Evolutionary conservation across 2,329 filamentous ascomycete species (phyloP).

Genomic region (Cercospora brassicicola): DNA sequence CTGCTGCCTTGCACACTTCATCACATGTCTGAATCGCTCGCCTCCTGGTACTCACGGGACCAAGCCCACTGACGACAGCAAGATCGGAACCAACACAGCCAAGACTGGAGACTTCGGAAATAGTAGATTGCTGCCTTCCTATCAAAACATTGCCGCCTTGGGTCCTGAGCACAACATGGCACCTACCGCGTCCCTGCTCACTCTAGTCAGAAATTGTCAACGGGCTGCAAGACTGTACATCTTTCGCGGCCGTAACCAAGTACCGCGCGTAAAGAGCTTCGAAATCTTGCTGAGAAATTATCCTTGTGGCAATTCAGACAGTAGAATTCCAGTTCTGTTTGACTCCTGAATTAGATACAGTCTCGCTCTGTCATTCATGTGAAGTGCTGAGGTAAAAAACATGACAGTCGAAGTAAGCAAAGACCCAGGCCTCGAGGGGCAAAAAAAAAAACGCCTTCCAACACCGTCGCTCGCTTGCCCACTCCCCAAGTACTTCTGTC

Average conservation of each 20-base stretch:
- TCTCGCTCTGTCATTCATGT: background rate
- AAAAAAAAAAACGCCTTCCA: constrained; percentile 1
- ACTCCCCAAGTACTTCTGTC: background rate
- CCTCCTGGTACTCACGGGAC: too few relatives aligned
- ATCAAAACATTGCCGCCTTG: background rate
- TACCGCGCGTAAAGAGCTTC: background rate
- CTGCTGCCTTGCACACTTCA: background rate
- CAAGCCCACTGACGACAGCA: background rate
- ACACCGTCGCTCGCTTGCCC: constrained; percentile 12
- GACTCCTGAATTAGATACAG: background rate
- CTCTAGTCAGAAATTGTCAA: background rate
- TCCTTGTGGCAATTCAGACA: background rate
- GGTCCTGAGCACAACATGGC: background rate
- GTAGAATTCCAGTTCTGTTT: background rate
- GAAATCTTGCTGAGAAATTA: background rate
- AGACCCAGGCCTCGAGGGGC: background rate
- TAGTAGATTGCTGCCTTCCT: background rate
- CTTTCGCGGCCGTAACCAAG: background rate
- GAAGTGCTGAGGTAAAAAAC: background rate
- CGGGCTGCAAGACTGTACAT: background rate
- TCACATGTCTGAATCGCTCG: background rate
- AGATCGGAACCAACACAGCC: background rate
- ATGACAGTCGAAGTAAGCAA: background rate
- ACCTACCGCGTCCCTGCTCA: background rate
- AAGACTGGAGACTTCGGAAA: background rate